These are phyloP conservation scores for Naganishia randhawae DNA, from an alignment of 768 basidiomycete genomes.

Conservation along the genomic window DNA sequence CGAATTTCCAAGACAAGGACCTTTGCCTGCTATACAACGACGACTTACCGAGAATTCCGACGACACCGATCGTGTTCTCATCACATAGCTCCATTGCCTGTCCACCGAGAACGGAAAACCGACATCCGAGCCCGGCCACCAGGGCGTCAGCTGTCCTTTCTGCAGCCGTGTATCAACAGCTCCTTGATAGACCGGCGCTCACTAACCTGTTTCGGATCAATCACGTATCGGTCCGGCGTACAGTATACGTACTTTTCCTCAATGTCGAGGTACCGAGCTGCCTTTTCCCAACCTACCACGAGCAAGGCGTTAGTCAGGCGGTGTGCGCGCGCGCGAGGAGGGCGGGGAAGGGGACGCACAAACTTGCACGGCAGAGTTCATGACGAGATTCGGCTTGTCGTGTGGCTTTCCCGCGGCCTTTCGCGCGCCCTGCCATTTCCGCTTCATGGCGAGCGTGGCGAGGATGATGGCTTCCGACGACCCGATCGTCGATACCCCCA, in stretches of 20 bases:
- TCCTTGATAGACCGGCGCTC: no score
- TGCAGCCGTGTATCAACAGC: not conserved
- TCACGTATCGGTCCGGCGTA: slow-evolving; percentile 37
- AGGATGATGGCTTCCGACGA: slow-evolving; percentile 32
- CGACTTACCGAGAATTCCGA: slow-evolving; percentile 38
- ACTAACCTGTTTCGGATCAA: slow-evolving; percentile 45
- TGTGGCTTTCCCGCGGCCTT: slow-evolving; percentile 28
- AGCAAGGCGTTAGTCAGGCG: not conserved
- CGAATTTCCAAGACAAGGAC: no score
- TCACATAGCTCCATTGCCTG: slow-evolving; percentile 41
- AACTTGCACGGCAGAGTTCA: slow-evolving; percentile 41
- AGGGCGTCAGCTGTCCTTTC: no score
- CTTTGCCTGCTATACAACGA: no score
- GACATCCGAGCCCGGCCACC: no score
- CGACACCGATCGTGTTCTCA: slow-evolving; percentile 48
- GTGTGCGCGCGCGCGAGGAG: not conserved
- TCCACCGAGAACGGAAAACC: not conserved
- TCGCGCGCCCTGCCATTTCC: slow-evolving; percentile 28
- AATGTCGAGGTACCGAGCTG: slow-evolving; percentile 41
- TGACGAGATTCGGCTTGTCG: slow-evolving; percentile 34
- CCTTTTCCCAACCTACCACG: slow-evolving; percentile 50
- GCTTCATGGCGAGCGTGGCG: slow-evolving; percentile 31
- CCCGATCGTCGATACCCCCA: slow-evolving; percentile 33
- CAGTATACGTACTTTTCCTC: slow-evolving; percentile 48
- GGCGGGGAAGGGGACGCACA: slow-evolving; percentile 25